Conservation (phyloP, 2,329 filamentous ascomycete species). For the Xylogone sp. region DNA sequence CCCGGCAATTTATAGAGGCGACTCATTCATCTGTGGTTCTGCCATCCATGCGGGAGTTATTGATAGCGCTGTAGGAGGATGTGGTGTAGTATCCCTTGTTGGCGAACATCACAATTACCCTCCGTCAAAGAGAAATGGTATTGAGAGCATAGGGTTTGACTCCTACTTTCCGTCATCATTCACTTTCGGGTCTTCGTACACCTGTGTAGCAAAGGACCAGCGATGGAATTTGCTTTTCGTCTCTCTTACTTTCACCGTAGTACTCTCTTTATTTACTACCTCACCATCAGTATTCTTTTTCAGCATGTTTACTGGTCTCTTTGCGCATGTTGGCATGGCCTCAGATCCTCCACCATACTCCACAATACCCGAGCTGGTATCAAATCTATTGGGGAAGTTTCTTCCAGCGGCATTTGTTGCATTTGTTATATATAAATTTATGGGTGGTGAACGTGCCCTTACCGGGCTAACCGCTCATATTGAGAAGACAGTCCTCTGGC, state of each 20-base stretch:
- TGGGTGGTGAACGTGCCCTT: constrained; percentile 70
- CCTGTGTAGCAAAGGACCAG: constrained; percentile 69
- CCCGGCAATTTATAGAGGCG: constrained; percentile 71
- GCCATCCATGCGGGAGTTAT: constrained; percentile 83
- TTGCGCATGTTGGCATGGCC: constrained; percentile 85
- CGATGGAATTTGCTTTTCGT: constrained; percentile 82
- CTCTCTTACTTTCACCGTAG: constrained; percentile 72
- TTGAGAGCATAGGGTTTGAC: constrained; percentile 73
- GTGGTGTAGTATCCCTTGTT: constrained; percentile 72
- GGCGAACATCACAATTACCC: constrained; percentile 64
- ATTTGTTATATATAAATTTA: constrained; percentile 84
- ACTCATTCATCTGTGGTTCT: constrained; percentile 82
- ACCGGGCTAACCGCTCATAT: constrained; percentile 73
- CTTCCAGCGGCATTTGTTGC: constrained; percentile 84
- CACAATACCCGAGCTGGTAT: constrained; percentile 68
- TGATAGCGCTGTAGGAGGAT: constrained; percentile 68
- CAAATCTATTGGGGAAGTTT: constrained; percentile 74
- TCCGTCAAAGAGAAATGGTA: constrained; percentile 65
- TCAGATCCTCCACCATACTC: constrained; percentile 75
- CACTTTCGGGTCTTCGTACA: constrained; percentile 64
- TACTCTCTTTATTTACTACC: constrained; percentile 78
- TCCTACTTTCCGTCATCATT: constrained; percentile 89
- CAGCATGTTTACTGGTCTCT: constrained; percentile 74
- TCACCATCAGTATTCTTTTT: constrained; percentile 82
- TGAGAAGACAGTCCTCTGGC: constrained; percentile 86